Percentiles rank a stretch among this genome's conserved stretches.
These are phyloP conservation scores for Pezicula rhizophila DNA, from an alignment of 2,329 filamentous ascomycete genomes.

Conservation along the genomic window DNA sequence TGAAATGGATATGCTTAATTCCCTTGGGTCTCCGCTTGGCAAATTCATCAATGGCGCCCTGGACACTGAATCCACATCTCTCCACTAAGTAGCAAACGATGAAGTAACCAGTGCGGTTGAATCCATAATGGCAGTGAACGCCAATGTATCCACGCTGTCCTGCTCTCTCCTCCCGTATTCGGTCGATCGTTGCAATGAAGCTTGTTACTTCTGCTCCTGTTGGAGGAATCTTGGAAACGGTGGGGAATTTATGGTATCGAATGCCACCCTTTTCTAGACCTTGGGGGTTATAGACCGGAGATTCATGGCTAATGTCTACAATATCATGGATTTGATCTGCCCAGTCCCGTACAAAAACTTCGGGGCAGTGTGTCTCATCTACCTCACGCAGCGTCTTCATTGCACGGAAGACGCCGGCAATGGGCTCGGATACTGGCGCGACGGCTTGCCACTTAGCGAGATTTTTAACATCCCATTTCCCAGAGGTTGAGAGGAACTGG, in stretches of 20 bases:
- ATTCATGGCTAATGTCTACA: conserved; percentile 86
- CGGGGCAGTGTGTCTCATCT: conserved; percentile 75
- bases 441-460: conserved; percentile 85
- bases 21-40: conserved; percentile 67
- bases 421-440: conserved; percentile 68
- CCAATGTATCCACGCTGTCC: conserved; percentile 52
- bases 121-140: conserved; percentile 94
- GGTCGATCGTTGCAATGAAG: conserved; percentile 7
- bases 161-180: conserved; percentile 32
- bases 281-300: conserved; percentile 78
- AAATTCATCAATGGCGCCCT: conserved; percentile 76
- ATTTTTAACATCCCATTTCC: conserved; percentile 98
- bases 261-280: conserved; percentile 61
- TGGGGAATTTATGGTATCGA: conserved; percentile 80
- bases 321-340: conserved; percentile 64
- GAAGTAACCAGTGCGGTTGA: conserved; percentile 90
- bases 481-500: conserved; percentile 78
- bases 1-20: conserved; percentile 84
- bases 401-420: conserved; percentile 75
- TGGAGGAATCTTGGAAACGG: conserved; percentile 86
- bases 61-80: conserved; percentile 61
- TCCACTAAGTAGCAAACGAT: conserved; percentile 89
- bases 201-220: conserved; percentile 44
- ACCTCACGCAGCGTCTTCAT: conserved; percentile 92
- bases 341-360: conserved; percentile 64